phyloP scores from a whole-genome alignment of 2,329 filamentous ascomycete species.

The Myriangium duriaei region DNA sequence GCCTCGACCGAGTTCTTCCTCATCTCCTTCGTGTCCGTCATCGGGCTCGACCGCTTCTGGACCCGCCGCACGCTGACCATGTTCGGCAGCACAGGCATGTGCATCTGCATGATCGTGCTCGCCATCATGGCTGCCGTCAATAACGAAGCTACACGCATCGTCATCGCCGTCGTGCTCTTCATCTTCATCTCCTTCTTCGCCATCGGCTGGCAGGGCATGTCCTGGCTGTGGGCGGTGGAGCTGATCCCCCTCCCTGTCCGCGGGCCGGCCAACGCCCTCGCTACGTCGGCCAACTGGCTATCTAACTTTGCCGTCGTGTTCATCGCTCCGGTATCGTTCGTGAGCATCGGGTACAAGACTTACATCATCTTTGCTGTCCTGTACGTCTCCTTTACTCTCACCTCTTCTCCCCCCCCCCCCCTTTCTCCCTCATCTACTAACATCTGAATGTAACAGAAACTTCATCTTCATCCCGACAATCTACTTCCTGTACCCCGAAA shows the following conservation, averaged over 20 bases:
- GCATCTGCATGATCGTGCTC: conserved; percentile 21
- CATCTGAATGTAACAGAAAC: conserved; percentile 43
- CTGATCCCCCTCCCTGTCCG: conserved; percentile 46
- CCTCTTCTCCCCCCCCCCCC: not conserved
- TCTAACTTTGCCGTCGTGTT: conserved; percentile 38
- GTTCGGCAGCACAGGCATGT: conserved; percentile 34
- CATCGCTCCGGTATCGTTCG: conserved; percentile 16
- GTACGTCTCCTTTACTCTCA: conserved; percentile 21
- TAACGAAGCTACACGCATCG: conserved; percentile 42
- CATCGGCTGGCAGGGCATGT: conserved; percentile 47
- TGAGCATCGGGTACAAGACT: conserved; percentile 17
- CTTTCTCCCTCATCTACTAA: conserved; percentile 24
- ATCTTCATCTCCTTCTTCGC: conserved; percentile 52
- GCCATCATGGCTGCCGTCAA: conserved; percentile 27
- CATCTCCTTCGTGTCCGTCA: conserved; percentile 38
- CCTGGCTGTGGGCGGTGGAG: conserved; percentile 51
- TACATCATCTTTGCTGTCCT: conserved; percentile 27
- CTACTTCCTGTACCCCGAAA: conserved; percentile 33
- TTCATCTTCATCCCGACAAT: conserved; percentile 13
- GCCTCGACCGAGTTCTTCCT: conserved; percentile 37
- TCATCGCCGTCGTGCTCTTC: conserved; percentile 58
- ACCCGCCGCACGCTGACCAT: conserved; percentile 22
- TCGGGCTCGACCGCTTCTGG: conserved; percentile 26
- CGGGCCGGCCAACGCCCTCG: conserved; percentile 51
- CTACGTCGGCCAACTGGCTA: conserved; percentile 49